A percentile compares a stretch with the other conserved stretches of the same genome.
phyloP scores from a whole-genome alignment of 148 eudicot genomes.

The Euryodendron excelsum region DNA sequence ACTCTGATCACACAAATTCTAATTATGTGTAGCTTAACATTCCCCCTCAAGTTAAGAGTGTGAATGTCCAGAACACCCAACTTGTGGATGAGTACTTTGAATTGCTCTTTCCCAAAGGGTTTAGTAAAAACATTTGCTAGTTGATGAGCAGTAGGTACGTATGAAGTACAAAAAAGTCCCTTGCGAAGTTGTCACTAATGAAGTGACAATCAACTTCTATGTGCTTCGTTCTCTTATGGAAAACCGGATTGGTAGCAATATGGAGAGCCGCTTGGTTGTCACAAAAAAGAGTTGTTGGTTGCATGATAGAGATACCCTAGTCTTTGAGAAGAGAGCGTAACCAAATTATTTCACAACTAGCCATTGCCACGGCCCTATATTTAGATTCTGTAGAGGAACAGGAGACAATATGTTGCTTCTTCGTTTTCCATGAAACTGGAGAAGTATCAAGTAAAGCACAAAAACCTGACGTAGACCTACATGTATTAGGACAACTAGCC shows the following conservation, averaged over 20 bases:
- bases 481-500: background rate
- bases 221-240: background rate
- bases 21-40: too few relatives aligned
- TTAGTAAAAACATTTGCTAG: slow-evolving; percentile 14
- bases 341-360: slow-evolving; percentile 2
- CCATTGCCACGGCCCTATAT: background rate
- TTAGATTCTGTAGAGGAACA: background rate
- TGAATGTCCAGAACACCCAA: background rate
- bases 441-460: background rate
- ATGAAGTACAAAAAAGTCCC: background rate
- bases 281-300: background rate
- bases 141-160: background rate
- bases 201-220: background rate
- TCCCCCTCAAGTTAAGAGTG: too few relatives aligned
- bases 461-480: background rate
- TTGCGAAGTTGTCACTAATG: background rate
- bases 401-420: background rate
- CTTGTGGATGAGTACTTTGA: background rate
- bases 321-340: background rate
- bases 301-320: background rate
- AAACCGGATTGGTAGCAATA: background rate
- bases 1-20: too few relatives aligned
- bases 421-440: background rate
- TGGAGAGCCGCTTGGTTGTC: slow-evolving; percentile 12
- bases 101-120: background rate